phyloP scores from a whole-genome alignment of 2,329 filamentous ascomycete species.

The Ascochyta lentis region DNA sequence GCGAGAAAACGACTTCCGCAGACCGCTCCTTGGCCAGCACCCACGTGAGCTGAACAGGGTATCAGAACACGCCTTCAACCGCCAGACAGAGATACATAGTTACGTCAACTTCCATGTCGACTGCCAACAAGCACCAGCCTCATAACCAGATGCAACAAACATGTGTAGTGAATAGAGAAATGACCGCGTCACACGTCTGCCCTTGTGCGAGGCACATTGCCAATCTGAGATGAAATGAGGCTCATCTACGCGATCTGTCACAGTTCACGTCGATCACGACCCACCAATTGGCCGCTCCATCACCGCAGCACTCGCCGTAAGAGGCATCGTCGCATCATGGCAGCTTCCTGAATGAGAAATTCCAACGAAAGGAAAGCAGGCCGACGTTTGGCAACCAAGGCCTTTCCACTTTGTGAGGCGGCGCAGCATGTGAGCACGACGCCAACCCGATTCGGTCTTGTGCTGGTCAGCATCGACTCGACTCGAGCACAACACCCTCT shows the following conservation, averaged over 20 bases:
- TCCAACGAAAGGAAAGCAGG: background rate
- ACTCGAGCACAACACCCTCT: slow-evolving; percentile 10
- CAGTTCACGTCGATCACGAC: slow-evolving; percentile 9
- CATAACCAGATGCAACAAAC: background rate
- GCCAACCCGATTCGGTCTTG: background rate
- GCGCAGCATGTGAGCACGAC: background rate
- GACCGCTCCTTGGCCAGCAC: slow-evolving; percentile 11
- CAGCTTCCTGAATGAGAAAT: slow-evolving; percentile 9
- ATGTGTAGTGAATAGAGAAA: background rate
- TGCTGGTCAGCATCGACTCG: background rate
- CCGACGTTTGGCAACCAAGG: background rate
- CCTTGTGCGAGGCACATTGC: slow-evolving; percentile 7
- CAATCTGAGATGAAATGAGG: slow-evolving; percentile 17
- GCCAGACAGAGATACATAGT: background rate
- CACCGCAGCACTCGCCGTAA: slow-evolving; percentile 4
- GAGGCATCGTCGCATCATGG: slow-evolving; percentile 3
- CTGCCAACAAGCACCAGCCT: background rate
- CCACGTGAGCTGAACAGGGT: slow-evolving; percentile 2
- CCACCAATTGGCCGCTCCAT: slow-evolving; percentile 10
- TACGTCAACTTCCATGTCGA: background rate
- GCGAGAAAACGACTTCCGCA: slow-evolving; percentile 6
- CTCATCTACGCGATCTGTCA: slow-evolving; percentile 9
- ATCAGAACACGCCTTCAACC: background rate
- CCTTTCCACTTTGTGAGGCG: background rate
- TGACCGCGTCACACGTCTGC: background rate